phyloP scores from a whole-genome alignment of 2,329 filamentous ascomycete species.

The Fusarium sp. region DNA sequence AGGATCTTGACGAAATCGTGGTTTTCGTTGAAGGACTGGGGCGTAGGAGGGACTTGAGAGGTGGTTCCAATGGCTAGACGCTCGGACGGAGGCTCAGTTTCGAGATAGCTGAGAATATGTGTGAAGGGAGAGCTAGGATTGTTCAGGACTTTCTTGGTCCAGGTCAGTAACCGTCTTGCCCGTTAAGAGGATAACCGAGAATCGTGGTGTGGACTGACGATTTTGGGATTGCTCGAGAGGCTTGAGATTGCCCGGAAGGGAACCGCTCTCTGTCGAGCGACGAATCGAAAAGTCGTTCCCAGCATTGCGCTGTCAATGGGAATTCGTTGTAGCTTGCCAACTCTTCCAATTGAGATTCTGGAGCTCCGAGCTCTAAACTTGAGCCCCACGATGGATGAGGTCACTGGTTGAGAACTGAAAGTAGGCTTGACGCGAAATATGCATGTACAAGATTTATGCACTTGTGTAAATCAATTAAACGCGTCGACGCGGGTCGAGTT shows the following conservation, averaged over 20 bases:
- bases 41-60: constrained; percentile 72
- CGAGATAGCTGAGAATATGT: constrained; percentile 73
- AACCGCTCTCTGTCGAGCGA: constrained; percentile 33
- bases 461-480: constrained; percentile 56
- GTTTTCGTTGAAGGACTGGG: constrained; percentile 73
- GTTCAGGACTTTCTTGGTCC: constrained; percentile 70
- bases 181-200: not conserved
- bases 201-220: constrained; percentile 60
- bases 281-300: constrained; percentile 43
- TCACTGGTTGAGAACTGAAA: constrained; percentile 39
- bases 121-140: constrained; percentile 61
- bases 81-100: constrained; percentile 68
- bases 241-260: constrained; percentile 60
- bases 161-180: constrained; percentile 28
- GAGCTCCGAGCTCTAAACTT: constrained; percentile 23
- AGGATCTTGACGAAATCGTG: constrained; percentile 72
- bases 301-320: constrained; percentile 46
- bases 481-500: constrained; percentile 55
- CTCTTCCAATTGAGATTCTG: not conserved
- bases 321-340: constrained; percentile 7
- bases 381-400: constrained; percentile 49
- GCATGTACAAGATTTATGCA: constrained; percentile 45
- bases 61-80: constrained; percentile 73
- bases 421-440: constrained; percentile 35
- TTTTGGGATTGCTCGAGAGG: constrained; percentile 66